These are phyloP conservation scores for Pleomassaria siparia DNA, from an alignment of 2,329 filamentous ascomycete species.

Conservation along the genomic window DNA sequence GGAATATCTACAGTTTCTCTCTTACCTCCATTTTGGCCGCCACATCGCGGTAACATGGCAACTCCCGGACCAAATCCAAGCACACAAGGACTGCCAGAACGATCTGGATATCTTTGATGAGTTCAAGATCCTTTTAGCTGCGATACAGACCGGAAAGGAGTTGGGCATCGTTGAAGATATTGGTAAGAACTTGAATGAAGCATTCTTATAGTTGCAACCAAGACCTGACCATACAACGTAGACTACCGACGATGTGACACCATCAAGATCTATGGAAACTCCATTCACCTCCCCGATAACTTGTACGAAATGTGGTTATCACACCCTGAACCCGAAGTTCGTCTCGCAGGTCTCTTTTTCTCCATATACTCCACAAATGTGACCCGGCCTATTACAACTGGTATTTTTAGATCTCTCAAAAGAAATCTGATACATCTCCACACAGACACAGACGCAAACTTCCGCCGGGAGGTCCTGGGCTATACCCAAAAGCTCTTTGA, in stretches of 20 bases:
- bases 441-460: constrained; percentile 82
- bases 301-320: constrained; percentile 43
- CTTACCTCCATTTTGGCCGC: constrained; percentile 38
- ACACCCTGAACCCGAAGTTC: constrained; percentile 52
- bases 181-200: too few relatives aligned
- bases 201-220: neutral
- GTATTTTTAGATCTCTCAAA: constrained; percentile 64
- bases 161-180: constrained; percentile 47
- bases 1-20: constrained; percentile 46
- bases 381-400: constrained; percentile 68
- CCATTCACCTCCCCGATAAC: constrained; percentile 57
- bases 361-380: constrained; percentile 74
- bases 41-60: constrained; percentile 24
- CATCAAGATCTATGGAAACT: constrained; percentile 28
- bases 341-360: constrained; percentile 79
- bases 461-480: constrained; percentile 77
- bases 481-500: constrained; percentile 76
- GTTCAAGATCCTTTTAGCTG: constrained; percentile 41
- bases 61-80: constrained; percentile 17
- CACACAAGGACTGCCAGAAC: constrained; percentile 8
- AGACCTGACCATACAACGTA: constrained; percentile 4
- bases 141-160: constrained; percentile 50
- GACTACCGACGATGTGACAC: constrained; percentile 24
- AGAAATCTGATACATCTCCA: constrained; percentile 71
- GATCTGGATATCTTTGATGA: constrained; percentile 23